Evolutionary conservation across 2,329 filamentous ascomycete genomes (phyloP).

Genomic region (Pseudocercospora vitis): DNA sequence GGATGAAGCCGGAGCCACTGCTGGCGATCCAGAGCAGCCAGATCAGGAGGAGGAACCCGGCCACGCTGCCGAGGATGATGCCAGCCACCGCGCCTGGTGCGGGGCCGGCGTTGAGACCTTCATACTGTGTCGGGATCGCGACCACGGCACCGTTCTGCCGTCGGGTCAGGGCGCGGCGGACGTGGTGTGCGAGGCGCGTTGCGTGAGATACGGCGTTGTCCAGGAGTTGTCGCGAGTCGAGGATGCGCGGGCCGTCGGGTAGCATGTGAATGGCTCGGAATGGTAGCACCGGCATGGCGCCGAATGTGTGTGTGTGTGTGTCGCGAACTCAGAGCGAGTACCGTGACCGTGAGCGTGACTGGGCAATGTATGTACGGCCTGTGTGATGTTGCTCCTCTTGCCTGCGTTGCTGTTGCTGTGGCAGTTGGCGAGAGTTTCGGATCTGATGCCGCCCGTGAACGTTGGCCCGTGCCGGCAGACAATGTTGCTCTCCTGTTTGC

Average conservation of each 20-base stretch:
- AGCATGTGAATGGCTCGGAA: conserved; percentile 26
- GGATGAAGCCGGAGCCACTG: conserved; percentile 35
- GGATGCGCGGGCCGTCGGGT: conserved; percentile 30
- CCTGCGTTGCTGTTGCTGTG: not conserved
- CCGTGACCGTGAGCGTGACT: too few relatives aligned
- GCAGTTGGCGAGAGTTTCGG: not conserved
- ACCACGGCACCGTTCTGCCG: conserved; percentile 19
- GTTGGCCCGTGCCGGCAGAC: not conserved
- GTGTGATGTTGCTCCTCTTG: not conserved
- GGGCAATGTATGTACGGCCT: too few relatives aligned
- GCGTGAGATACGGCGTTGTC: conserved; percentile 12
- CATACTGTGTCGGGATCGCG: conserved; percentile 53
- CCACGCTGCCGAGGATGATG: conserved; percentile 58
- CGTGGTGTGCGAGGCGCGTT: conserved; percentile 13
- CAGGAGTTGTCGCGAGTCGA: conserved; percentile 32
- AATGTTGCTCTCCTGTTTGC: not conserved
- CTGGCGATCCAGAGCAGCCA: conserved; percentile 51
- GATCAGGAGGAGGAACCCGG: conserved; percentile 54
- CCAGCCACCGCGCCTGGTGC: conserved; percentile 59
- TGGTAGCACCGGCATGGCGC: conserved; percentile 20
- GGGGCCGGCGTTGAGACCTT: conserved; percentile 53
- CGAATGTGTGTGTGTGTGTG: not conserved
- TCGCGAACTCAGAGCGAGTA: too few relatives aligned
- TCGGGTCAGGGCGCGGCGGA: conserved; percentile 23
- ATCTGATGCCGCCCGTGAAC: too few relatives aligned